These are phyloP conservation scores for Linum lewisii DNA, from an alignment of 345 rosid species.

Conservation along the genomic window DNA sequence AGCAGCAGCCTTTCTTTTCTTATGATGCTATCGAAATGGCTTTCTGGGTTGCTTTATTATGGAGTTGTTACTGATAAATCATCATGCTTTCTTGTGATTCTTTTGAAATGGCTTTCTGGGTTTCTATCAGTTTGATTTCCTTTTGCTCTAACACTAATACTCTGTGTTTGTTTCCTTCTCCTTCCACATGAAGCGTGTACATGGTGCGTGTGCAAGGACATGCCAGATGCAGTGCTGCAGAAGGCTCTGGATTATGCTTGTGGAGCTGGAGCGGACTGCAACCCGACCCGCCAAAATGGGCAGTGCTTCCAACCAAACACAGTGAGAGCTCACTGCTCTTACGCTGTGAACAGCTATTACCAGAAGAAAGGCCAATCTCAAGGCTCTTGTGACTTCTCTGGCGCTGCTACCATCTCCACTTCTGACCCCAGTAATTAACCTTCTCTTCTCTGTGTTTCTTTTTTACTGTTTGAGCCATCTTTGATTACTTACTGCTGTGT, in stretches of 20 bases:
- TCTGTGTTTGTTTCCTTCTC: no score
- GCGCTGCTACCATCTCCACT: neutral
- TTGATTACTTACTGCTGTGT: no score
- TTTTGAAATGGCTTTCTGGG: no score
- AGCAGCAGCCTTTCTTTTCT: no score
- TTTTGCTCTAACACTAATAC: no score
- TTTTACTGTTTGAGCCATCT: no score
- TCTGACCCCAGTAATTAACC: neutral
- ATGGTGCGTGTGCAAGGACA: neutral
- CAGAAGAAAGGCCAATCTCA: neutral
- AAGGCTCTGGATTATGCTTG: conserved; percentile 1
- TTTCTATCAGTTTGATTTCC: no score
- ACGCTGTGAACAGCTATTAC: conserved; percentile 2
- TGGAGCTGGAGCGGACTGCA: conserved; percentile 2
- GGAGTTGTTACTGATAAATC: no score
- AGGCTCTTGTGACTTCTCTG: conserved; percentile 1
- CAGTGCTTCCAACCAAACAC: neutral
- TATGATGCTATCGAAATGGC: no score
- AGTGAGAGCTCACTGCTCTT: neutral
- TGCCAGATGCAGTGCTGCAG: neutral
- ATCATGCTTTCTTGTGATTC: no score
- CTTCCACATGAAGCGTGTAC: neutral
- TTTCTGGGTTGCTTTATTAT: no score
- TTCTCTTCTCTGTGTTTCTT: neutral
- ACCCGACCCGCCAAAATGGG: neutral